Evolutionary conservation across 371 early-diverging fungal species (phyloP).

Genomic region (Phascolomyces articulosus): DNA sequence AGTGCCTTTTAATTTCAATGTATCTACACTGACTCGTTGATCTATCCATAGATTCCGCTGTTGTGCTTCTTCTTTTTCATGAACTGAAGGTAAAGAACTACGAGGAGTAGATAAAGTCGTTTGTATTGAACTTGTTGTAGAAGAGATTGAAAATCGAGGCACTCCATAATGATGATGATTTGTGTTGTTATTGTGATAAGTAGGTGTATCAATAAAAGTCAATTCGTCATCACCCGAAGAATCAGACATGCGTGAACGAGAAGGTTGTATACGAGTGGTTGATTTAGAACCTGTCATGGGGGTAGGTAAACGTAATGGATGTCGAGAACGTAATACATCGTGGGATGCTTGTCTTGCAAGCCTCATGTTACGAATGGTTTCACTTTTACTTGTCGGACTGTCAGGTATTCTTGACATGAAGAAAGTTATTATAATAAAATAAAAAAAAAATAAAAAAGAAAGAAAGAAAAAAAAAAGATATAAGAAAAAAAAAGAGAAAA

Average conservation of each 20-base stretch:
- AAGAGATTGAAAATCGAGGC: constrained; percentile 24
- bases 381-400: neutral
- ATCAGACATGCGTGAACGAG: constrained; percentile 11
- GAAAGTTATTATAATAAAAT: neutral
- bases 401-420: constrained; percentile 18
- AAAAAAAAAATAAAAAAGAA: neutral
- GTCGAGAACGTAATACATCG: constrained; percentile 7
- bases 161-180: neutral
- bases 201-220: constrained; percentile 12
- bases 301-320: neutral
- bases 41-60: constrained; percentile 33
- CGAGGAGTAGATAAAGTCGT: constrained; percentile 22
- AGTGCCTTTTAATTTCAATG: constrained; percentile 61
- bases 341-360: constrained; percentile 15
- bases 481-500: too few relatives aligned
- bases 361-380: neutral
- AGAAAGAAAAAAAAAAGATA: constrained; percentile 1
- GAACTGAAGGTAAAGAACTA: constrained; percentile 17
- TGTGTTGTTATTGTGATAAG: too few relatives aligned
- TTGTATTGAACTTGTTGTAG: constrained; percentile 16
- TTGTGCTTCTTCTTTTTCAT: neutral
- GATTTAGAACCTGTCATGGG: constrained; percentile 12
- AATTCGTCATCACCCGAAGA: constrained; percentile 13
- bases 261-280: constrained; percentile 8
- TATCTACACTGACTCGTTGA: constrained; percentile 63